phyloP scores from a whole-genome alignment of 2,329 filamentous ascomycete species.

The Dissoconium aciculare region DNA sequence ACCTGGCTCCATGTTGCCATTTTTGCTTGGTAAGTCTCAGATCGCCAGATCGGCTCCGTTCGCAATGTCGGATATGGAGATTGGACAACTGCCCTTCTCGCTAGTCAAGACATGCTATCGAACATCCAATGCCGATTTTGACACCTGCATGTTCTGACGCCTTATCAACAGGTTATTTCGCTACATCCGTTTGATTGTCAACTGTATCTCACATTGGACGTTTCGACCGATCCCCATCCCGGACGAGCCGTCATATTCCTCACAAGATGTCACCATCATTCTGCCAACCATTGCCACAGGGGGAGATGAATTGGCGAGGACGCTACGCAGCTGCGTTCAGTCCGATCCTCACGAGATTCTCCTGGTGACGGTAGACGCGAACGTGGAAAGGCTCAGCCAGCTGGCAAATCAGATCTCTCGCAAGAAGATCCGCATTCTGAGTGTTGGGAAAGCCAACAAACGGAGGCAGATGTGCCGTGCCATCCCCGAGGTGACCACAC shows the following conservation, averaged over 20 bases:
- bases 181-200: slow-evolving; percentile 72
- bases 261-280: slow-evolving; percentile 80
- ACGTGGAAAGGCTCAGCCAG: slow-evolving; percentile 40
- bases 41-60: slow-evolving; percentile 3
- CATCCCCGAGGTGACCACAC: slow-evolving; percentile 67
- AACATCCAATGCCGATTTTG: no score
- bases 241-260: slow-evolving; percentile 61
- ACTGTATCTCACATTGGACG: slow-evolving; percentile 69
- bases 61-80: no score
- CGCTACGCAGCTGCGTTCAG: slow-evolving; percentile 60
- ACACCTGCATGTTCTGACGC: no score
- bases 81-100: no score
- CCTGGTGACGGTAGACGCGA: slow-evolving; percentile 73
- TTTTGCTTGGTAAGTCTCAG: slow-evolving; percentile 20
- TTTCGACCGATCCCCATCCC: slow-evolving; percentile 77
- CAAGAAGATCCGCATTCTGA: slow-evolving; percentile 56
- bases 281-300: slow-evolving; percentile 83
- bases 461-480: slow-evolving; percentile 84
- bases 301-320: slow-evolving; percentile 68
- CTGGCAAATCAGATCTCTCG: slow-evolving; percentile 43
- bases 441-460: slow-evolving; percentile 81
- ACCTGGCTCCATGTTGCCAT: slow-evolving; percentile 22
- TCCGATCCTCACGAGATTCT: slow-evolving; percentile 60
- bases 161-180: slow-evolving; percentile 57
- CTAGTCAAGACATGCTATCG: no score